These are phyloP conservation scores for Penicillium sp. DNA, from an alignment of 2,329 filamentous ascomycete genomes.

Conservation along the genomic window DNA sequence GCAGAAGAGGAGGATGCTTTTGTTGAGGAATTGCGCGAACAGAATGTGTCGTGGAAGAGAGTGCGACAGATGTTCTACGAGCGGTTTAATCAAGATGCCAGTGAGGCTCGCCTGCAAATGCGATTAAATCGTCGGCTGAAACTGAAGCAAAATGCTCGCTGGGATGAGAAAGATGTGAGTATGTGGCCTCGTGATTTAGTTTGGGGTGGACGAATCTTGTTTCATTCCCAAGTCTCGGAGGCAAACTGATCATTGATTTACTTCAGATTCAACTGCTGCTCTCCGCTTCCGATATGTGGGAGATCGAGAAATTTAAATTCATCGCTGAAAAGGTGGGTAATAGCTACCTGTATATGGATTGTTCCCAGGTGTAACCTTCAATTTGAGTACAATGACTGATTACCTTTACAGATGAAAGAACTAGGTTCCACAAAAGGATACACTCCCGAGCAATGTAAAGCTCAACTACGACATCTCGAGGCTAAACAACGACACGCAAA, in stretches of 20 bases:
- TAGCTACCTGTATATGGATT: no score
- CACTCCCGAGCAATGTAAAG: constrained; percentile 42
- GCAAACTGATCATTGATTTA: not conserved
- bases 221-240: not conserved
- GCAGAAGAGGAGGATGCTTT: constrained; percentile 46
- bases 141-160: constrained; percentile 36
- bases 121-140: constrained; percentile 44
- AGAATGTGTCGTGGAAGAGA: constrained; percentile 45
- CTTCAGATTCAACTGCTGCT: constrained; percentile 42
- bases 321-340: constrained; percentile 44
- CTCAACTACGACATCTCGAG: constrained; percentile 37
- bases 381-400: not conserved
- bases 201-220: not conserved
- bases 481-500: constrained; percentile 23
- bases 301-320: constrained; percentile 43
- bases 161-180: constrained; percentile 52
- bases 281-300: constrained; percentile 43
- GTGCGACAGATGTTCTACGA: constrained; percentile 43
- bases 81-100: constrained; percentile 43
- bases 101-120: constrained; percentile 49
- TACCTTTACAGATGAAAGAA: constrained; percentile 35
- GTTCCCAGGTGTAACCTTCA: not conserved
- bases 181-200: constrained; percentile 34
- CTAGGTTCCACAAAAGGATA: constrained; percentile 40
- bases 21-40: constrained; percentile 42